A percentile compares a stretch with the other conserved stretches of the same genome.
phyloP scores from a whole-genome alignment of 2,329 filamentous ascomycete species.

The Sarocladium kiliense region DNA sequence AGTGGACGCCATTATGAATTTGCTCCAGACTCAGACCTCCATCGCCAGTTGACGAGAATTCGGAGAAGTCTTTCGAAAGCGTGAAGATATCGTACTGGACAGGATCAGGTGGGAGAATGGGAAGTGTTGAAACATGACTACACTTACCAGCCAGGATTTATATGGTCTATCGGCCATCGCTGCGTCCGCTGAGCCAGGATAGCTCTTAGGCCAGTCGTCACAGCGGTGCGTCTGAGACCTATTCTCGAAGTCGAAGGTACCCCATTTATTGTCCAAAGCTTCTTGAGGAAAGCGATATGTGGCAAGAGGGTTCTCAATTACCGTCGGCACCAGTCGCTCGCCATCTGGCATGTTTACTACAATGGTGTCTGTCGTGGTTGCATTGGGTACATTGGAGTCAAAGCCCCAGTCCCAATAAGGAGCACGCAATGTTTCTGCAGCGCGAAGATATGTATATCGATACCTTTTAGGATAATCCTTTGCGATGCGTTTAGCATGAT shows the following conservation, averaged over 20 bases:
- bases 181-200: constrained; percentile 33
- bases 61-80: constrained; percentile 26
- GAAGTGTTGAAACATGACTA: constrained; percentile 24
- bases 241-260: constrained; percentile 23
- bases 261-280: constrained; percentile 32
- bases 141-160: constrained; percentile 35
- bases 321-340: constrained; percentile 20
- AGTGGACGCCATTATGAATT: constrained; percentile 38
- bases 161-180: constrained; percentile 27
- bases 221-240: constrained; percentile 35
- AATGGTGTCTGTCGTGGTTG: constrained; percentile 28
- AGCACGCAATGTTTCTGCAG: constrained; percentile 40
- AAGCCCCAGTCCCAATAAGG: constrained; percentile 53
- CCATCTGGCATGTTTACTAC: constrained; percentile 36
- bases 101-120: constrained; percentile 10
- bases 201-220: constrained; percentile 26
- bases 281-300: constrained; percentile 43
- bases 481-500: constrained; percentile 41
- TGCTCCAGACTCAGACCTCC: constrained; percentile 35
- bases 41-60: constrained; percentile 28
- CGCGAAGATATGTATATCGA: constrained; percentile 32
- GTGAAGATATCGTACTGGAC: constrained; percentile 37
- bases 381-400: constrained; percentile 35
- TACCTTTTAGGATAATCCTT: constrained; percentile 31
- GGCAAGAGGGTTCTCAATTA: constrained; percentile 47